Percentiles rank a stretch among this genome's conserved stretches.
phyloP scores from a whole-genome alignment of 2,329 filamentous ascomycete species.

The Colletotrichum tamarilloi region DNA sequence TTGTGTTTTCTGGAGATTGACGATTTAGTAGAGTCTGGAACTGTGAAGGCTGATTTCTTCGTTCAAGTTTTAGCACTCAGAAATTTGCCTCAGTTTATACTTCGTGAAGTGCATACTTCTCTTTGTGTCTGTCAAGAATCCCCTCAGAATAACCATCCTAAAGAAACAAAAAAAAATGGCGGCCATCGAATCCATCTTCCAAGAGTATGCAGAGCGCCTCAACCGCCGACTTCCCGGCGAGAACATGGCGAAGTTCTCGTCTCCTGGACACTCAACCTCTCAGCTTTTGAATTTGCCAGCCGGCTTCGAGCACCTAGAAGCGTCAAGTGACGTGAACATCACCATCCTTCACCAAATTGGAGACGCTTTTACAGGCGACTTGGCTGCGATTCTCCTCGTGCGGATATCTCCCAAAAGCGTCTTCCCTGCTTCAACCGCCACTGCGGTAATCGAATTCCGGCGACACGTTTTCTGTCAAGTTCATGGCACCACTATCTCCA shows the following conservation, averaged over 20 bases:
- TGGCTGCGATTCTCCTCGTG: not conserved
- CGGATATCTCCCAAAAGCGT: not conserved
- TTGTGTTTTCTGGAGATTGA: too few relatives aligned
- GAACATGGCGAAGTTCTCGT: not conserved
- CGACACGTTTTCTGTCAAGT: not conserved
- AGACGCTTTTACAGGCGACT: not conserved
- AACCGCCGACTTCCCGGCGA: not conserved
- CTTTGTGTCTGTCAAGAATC: too few relatives aligned
- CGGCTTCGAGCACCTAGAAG: not conserved
- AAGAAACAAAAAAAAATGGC: not conserved
- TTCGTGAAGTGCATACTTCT: too few relatives aligned
- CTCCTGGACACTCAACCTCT: not conserved
- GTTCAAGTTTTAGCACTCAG: too few relatives aligned
- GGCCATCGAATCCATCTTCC: not conserved
- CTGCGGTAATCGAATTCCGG: not conserved
- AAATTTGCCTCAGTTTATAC: too few relatives aligned
- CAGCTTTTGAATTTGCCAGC: not conserved
- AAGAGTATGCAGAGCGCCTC: not conserved
- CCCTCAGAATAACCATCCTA: too few relatives aligned
- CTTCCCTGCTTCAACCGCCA: not conserved
- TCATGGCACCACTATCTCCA: not conserved
- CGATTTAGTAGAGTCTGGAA: too few relatives aligned
- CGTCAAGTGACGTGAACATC: not conserved
- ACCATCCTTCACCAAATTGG: not conserved
- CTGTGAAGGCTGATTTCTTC: too few relatives aligned